phyloP scores from a whole-genome alignment of 2,329 filamentous ascomycete species.

The Madurella fahalii region DNA sequence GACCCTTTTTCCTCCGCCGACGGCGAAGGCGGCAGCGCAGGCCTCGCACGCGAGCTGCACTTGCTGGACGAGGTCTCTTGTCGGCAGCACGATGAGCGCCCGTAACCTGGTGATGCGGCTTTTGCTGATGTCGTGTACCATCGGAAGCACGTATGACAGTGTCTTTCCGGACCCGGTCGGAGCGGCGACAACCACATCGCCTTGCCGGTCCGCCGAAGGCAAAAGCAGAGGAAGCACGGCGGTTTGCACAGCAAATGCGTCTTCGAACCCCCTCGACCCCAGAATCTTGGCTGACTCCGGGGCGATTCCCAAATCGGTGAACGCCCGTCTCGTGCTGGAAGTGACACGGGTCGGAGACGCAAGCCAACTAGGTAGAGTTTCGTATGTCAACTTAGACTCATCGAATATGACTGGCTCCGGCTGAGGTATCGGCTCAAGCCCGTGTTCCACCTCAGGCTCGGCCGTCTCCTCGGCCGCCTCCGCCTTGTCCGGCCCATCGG shows the following conservation, averaged over 20 bases:
- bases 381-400: constrained; percentile 61
- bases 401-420: constrained; percentile 59
- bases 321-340: constrained; percentile 55
- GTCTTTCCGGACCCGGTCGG: constrained; percentile 97
- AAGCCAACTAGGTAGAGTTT: constrained; percentile 78
- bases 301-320: constrained; percentile 60
- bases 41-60: constrained; percentile 73
- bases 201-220: constrained; percentile 57
- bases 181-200: constrained; percentile 85
- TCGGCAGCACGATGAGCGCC: constrained; percentile 83
- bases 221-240: constrained; percentile 76
- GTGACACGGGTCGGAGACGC: constrained; percentile 68
- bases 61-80: constrained; percentile 83
- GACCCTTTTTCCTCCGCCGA: constrained; percentile 58
- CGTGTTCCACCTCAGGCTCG: constrained; percentile 47
- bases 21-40: constrained; percentile 61
- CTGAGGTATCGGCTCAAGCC: constrained; percentile 77
- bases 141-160: constrained; percentile 81
- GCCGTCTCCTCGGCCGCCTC: constrained; percentile 29
- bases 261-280: constrained; percentile 61
- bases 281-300: constrained; percentile 58
- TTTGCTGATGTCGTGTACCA: constrained; percentile 70
- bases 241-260: constrained; percentile 76
- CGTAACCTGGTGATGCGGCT: constrained; percentile 63
- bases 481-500: constrained; percentile 29